Evolutionary conservation across 1,139 yeast species (phyloP).

Genomic region (Lodderomyces orthopsilosis): DNA sequence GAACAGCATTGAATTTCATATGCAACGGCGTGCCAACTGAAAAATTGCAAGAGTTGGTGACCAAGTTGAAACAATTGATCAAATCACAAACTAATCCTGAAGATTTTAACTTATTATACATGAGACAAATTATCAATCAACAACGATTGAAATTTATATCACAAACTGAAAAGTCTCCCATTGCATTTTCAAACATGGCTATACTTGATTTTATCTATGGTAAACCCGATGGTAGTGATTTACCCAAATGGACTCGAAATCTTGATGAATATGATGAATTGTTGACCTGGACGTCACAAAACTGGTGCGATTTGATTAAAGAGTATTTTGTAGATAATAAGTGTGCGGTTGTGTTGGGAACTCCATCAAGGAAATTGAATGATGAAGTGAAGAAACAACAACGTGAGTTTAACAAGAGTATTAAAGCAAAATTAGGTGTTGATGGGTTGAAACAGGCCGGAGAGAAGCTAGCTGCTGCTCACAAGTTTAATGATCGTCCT

Average conservation of each 20-base stretch:
- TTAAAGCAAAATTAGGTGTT: constrained; percentile 54
- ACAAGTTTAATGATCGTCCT: constrained; percentile 62
- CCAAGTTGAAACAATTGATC: constrained; percentile 50
- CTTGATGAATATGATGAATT: constrained; percentile 62
- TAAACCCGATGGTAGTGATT: constrained; percentile 53
- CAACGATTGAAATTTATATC: constrained; percentile 61
- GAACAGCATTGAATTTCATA: constrained; percentile 56
- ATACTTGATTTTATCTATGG: constrained; percentile 84
- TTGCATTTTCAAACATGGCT: constrained; percentile 61
- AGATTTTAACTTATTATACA: constrained; percentile 59
- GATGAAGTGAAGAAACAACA: constrained; percentile 50
- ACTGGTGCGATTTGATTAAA: constrained; percentile 64
- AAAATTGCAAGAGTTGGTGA: constrained; percentile 51
- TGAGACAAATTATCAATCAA: constrained; percentile 67
- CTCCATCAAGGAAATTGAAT: constrained; percentile 69
- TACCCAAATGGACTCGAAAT: constrained; percentile 52
- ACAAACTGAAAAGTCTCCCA: constrained; percentile 64
- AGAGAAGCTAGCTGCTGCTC: constrained; percentile 57
- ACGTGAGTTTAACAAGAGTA: constrained; percentile 45
- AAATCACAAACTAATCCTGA: constrained; percentile 45
- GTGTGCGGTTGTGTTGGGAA: constrained; percentile 72
- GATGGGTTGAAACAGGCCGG: constrained; percentile 57
- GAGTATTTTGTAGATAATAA: constrained; percentile 59
- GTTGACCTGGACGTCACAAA: constrained; percentile 55
- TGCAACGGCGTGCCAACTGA: constrained; percentile 78